phyloP scores from a whole-genome alignment of 1,284 basidiomycete species.

The Peniophora sp. region DNA sequence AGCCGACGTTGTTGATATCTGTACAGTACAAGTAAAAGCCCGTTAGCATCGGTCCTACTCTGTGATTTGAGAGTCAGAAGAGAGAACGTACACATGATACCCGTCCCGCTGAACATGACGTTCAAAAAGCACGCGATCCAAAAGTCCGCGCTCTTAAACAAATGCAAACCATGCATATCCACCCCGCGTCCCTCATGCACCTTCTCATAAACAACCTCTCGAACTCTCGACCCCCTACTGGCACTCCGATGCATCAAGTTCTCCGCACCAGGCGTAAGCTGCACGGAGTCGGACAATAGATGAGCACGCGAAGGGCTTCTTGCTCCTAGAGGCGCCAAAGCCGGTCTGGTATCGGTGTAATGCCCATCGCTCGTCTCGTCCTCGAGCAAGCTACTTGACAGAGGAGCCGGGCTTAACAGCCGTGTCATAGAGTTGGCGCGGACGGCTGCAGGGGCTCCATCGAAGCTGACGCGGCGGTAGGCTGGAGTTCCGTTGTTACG shows the following conservation, averaged over 20 bases:
- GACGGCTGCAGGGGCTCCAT: not conserved
- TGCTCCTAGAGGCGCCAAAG: not conserved
- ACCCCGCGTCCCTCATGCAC: conserved; percentile 8
- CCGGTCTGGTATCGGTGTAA: conserved; percentile 13
- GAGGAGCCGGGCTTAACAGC: not conserved
- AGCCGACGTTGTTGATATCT: conserved; percentile 96
- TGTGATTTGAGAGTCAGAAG: not conserved
- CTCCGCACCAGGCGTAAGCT: conserved; percentile 10
- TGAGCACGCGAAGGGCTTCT: not conserved
- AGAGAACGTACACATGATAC: conserved; percentile 69
- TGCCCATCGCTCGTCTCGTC: conserved; percentile 12
- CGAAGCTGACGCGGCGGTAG: conserved; percentile 7
- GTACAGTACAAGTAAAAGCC: too few species aligned
- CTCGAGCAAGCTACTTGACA: not conserved
- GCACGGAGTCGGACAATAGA: not conserved
- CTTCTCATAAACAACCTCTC: conserved; percentile 2
- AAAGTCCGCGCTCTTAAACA: conserved; percentile 10
- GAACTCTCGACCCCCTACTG: not conserved
- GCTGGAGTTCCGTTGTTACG: conserved; percentile 9
- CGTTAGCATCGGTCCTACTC: not conserved
- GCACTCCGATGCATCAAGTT: conserved; percentile 1
- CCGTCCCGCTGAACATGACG: conserved; percentile 66
- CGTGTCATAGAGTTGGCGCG: not conserved
- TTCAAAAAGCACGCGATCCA: conserved; percentile 11
- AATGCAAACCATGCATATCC: conserved; percentile 8